Conservation (phyloP, 225 moss, liverwort and hornwort species). For the Pseudoscleropodium purum region DNA sequence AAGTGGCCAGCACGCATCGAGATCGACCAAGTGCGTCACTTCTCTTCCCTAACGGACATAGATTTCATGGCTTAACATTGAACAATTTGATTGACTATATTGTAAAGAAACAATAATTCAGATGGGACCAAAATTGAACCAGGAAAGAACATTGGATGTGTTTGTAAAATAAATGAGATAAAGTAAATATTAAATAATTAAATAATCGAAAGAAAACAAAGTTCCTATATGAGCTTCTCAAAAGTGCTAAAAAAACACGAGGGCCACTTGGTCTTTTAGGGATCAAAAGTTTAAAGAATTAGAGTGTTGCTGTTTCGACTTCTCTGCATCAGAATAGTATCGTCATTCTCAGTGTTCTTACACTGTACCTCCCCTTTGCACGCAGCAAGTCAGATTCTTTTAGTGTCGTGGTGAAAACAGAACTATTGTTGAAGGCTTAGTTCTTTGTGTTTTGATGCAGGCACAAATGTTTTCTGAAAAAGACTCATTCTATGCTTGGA, state of each 20-base stretch:
- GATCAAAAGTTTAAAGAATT: background rate
- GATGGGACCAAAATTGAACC: background rate
- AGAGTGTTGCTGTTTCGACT: background rate
- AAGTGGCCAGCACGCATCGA: constrained; percentile 98
- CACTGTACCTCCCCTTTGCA: background rate
- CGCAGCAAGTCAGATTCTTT: background rate
- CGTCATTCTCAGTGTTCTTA: background rate
- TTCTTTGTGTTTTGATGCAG: constrained; percentile 20
- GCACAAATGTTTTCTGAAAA: constrained; percentile 81
- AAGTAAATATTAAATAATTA: too few species aligned
- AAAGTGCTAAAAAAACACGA: background rate
- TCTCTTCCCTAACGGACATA: background rate
- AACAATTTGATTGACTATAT: background rate
- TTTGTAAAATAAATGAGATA: background rate
- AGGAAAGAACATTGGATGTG: background rate
- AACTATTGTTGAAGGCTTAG: background rate
- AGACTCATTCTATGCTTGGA: constrained; percentile 96
- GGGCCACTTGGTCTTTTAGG: background rate
- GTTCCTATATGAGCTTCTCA: background rate
- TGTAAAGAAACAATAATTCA: background rate
- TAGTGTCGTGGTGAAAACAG: background rate
- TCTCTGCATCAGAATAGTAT: background rate
- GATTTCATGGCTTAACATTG: background rate
- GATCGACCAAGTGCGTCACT: constrained; percentile 27
- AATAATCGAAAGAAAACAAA: background rate